Evolutionary conservation across 2,329 filamentous ascomycete genomes (phyloP), one percentile per base, ranked within the genome.

Genomic region (Neoarthrinium moseri): DNA sequence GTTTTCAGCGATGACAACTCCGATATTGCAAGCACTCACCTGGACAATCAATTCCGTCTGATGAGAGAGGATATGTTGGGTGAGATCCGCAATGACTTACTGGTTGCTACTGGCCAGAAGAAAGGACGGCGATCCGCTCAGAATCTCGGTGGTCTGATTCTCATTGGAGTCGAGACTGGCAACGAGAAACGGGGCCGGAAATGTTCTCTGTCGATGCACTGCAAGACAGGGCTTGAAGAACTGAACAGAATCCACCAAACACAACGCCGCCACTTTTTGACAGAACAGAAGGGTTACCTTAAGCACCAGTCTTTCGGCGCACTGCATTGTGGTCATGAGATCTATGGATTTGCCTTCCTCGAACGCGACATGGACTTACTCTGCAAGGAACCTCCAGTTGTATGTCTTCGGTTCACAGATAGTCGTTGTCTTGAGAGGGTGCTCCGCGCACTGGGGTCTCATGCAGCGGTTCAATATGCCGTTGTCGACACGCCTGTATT

Each of bases 21-120:
- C 2, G 54, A 59, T 0, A 71, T 78, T 2, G 61, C 73, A 0
- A 62, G 63, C 0, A 60, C 67, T 0, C 82, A 89, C 57, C 60
- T 87, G 0, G 86, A 89, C 55, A 87, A 85, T 55, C 82, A 89
- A 45, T 91, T 86, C 51, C 81, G 86, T 0, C 71, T 90, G 1
- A 67, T 89, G 0, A 68, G 86, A 2, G 85, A 91, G 51, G 86
- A 90, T 51, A 83, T 89, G 73, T 62, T 90, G 0, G 77, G 71
- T 0, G 84, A 86, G 50, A 65, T 91, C 2, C 75, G 81, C 2
- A 77, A 82, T 6, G 84, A 86, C 12, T 37, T 53, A 2, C 43
- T 49, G 27, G 30, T 46, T 15, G 49, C 46, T 0, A 66, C 58
- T n/a, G 74, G 73, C 0, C 66, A 65, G 15, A 81, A 77, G 53